A percentile compares a stretch with the other conserved stretches of the same genome.
Evolutionary conservation across 2,329 filamentous ascomycete genomes (phyloP).

Genomic region (Sclerotinia minor): DNA sequence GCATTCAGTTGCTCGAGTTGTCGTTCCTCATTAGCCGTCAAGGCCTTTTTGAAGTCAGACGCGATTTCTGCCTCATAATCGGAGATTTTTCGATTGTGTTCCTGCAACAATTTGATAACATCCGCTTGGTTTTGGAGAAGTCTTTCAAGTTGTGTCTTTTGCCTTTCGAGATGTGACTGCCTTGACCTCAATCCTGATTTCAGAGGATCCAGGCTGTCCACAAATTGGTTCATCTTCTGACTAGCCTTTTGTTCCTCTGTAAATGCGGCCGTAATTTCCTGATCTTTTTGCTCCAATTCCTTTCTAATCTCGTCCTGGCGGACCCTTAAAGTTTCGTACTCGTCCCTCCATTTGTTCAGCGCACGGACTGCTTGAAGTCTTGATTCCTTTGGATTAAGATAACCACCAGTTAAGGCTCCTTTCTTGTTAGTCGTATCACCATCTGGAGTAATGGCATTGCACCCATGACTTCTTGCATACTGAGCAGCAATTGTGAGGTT

Average conservation of each 20-base stretch:
- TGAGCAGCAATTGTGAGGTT: conserved; percentile 84
- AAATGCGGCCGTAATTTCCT: conserved; percentile 84
- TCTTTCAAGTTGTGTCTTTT: conserved; percentile 70
- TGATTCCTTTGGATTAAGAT: conserved; percentile 81
- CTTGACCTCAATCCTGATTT: conserved; percentile 75
- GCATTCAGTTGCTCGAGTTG: conserved; percentile 71
- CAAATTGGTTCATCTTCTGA: conserved; percentile 73
- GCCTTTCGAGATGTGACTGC: conserved; percentile 70
- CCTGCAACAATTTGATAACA: conserved; percentile 73
- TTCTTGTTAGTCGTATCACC: conserved; percentile 94
- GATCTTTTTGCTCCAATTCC: conserved; percentile 76
- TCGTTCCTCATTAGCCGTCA: conserved; percentile 78
- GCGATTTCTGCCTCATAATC: conserved; percentile 78
- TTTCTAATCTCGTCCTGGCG: conserved; percentile 65
- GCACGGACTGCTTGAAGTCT: conserved; percentile 81
- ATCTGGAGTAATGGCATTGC: conserved; percentile 91
- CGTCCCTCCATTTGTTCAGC: conserved; percentile 71
- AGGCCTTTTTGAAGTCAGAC: conserved; percentile 88
- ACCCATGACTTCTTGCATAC: conserved; percentile 86
- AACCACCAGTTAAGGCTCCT: conserved; percentile 93
- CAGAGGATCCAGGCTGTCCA: conserved; percentile 79
- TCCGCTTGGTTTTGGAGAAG: conserved; percentile 65
- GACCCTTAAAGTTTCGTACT: conserved; percentile 66
- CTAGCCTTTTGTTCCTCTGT: conserved; percentile 81
- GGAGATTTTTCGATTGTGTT: conserved; percentile 71